Conservation (phyloP, 78 protist species). For the Dictyostelium citrinum region DNA sequence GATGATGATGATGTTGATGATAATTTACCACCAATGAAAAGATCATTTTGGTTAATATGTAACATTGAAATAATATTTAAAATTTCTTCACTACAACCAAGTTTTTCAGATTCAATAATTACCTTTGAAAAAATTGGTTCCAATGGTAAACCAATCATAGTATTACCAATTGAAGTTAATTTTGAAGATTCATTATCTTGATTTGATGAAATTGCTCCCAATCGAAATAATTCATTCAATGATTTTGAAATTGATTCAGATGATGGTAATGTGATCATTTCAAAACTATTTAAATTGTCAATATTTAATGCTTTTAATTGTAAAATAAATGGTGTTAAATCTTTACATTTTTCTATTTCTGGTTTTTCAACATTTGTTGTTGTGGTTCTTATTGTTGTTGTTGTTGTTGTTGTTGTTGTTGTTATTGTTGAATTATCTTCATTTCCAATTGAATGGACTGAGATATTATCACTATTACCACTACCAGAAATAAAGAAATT, state of each 20-base stretch:
- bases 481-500: slow-evolving; percentile 85
- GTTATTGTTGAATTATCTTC: slow-evolving; percentile 32
- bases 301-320: slow-evolving; percentile 90
- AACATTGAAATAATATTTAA: slow-evolving; percentile 84
- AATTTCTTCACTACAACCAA: slow-evolving; percentile 85
- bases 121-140: slow-evolving; percentile 73
- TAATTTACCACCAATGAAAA: not conserved
- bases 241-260: slow-evolving; percentile 42
- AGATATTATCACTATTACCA: slow-evolving; percentile 87
- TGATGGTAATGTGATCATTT: slow-evolving; percentile 92
- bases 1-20: not conserved
- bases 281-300: slow-evolving; percentile 82
- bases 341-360: slow-evolving; percentile 86
- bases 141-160: slow-evolving; percentile 89
- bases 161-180: slow-evolving; percentile 81
- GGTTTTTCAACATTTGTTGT: slow-evolving; percentile 82
- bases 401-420: slow-evolving; percentile 84
- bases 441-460: slow-evolving; percentile 87
- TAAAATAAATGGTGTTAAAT: slow-evolving; percentile 79
- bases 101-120: slow-evolving; percentile 72
- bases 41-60: not conserved
- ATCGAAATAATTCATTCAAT: slow-evolving; percentile 10
- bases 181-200: slow-evolving; percentile 41
- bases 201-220: slow-evolving; percentile 58
- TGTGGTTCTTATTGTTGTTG: slow-evolving; percentile 73